Evolutionary conservation across 176 grass and related monocot species (phyloP), one percentile per base, ranked within the genome.

Genomic region (Tillandsia fasciculata): DNA sequence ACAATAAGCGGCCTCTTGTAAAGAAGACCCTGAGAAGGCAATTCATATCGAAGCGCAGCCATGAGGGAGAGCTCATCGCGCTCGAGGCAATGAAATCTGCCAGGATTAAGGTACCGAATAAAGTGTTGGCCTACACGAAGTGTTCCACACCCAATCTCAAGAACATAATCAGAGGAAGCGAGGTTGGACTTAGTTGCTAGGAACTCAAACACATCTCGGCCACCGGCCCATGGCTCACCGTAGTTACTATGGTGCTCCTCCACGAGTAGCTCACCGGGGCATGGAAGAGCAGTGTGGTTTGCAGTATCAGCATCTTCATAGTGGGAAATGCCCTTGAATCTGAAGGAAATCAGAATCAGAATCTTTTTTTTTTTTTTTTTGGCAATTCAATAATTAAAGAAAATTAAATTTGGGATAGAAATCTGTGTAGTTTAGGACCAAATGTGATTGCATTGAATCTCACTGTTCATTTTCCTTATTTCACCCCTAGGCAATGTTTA

Each of bases 161-260:
- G 72, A 13, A 97, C 89, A 24, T 71, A 76, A 66, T 90, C 89
- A 49, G 71, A 67, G 15, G 86, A 82, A 1, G 63, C 14, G 33
- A 97, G 89, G 5, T 52, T 73, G 0, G 81, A 72, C 11, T 89
- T 72, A 1, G 85, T 83, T 1, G 86, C 84, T 47, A 97, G 89
- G 72, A 97, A 97, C 65, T 92, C 89, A 1, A 97, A 97, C 15
- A 97, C 77, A 7, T 92, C 86, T 0, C 89, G 88, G 52, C 92
- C 93, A 11, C 93, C 89, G 0, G 93, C 93, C 93, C 93, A 92
- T 0, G 93, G 89, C 54, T 97, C 93, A 2, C 93, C 86, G 20
- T 97, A 97, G 63, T 97, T 97, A 51, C 93, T 97, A 70, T 97
- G 93, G 79, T 97, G 93, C 81, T 97, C 93, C 69, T 97, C 93